Conservation (phyloP, 148 eudicot species). For the Vaccinium vitisidaea region DNA sequence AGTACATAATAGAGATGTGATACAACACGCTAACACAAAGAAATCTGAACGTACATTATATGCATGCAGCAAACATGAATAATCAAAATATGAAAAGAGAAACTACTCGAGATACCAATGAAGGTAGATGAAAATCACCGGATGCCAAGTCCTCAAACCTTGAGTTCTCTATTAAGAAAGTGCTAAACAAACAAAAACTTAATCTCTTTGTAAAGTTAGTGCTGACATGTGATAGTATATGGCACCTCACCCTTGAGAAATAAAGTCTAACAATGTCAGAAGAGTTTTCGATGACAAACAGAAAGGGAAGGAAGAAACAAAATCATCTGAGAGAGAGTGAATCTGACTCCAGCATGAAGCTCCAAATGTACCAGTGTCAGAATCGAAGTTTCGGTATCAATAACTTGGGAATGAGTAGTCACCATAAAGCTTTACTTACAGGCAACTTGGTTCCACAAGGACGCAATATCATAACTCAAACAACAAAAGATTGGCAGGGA, state of each 20-base stretch:
- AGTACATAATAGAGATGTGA: not conserved
- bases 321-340: not conserved
- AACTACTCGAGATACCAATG: not conserved
- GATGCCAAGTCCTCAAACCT: not conserved
- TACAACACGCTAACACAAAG: not conserved
- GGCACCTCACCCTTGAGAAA: not conserved
- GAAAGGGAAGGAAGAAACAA: not conserved
- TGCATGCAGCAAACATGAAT: not conserved
- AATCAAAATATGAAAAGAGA: not conserved
- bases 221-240: not conserved
- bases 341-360: conserved; percentile 1
- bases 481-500: not conserved
- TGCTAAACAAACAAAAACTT: too few relatives aligned
- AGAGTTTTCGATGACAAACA: not conserved
- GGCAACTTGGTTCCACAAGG: not conserved
- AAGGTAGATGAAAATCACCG: not conserved
- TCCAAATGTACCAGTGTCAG: not conserved
- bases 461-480: not conserved
- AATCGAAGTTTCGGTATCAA: not conserved
- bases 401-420: not conserved
- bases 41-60: not conserved
- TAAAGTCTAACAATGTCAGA: not conserved
- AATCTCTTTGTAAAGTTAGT: not conserved
- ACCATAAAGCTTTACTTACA: not conserved
- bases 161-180: not conserved